Evolutionary conservation across 2,329 filamentous ascomycete species (phyloP).

Genomic region (Calonectria honghensis): DNA sequence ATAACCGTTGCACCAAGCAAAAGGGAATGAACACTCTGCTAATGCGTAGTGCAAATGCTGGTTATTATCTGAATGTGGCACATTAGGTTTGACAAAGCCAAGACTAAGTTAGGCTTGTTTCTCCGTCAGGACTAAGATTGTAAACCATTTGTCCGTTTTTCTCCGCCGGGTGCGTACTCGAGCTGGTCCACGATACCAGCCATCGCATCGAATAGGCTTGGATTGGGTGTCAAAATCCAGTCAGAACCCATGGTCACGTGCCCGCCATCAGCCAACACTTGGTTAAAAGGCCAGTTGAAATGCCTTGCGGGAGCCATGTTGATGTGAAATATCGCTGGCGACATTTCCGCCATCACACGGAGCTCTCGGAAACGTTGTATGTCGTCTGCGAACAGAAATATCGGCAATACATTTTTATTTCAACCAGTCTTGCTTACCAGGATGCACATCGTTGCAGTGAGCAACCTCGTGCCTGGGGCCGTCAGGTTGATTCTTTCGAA

Average conservation of each 20-base stretch:
- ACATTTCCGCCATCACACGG: neutral
- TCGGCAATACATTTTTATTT: neutral
- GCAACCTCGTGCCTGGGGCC: neutral
- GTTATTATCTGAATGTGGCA: no score
- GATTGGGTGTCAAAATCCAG: neutral
- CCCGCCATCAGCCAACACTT: neutral
- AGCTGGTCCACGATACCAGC: neutral
- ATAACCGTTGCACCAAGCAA: no score
- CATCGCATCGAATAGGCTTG: neutral
- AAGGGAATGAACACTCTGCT: no score
- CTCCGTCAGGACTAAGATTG: neutral
- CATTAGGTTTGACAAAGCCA: no score
- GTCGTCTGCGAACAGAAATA: neutral
- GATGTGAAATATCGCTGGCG: neutral
- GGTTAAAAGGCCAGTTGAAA: neutral
- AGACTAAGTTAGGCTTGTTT: no score
- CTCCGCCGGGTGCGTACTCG: neutral
- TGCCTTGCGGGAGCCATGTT: neutral
- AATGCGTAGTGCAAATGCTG: no score
- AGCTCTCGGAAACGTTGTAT: neutral
- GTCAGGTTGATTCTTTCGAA: neutral
- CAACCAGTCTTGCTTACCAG: neutral
- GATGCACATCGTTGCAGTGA: neutral
- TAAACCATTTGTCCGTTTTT: neutral
- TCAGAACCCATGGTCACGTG: neutral